These are phyloP conservation scores for Dalbergia cultrata DNA, from an alignment of 306 rosid genomes.

Conservation along the genomic window DNA sequence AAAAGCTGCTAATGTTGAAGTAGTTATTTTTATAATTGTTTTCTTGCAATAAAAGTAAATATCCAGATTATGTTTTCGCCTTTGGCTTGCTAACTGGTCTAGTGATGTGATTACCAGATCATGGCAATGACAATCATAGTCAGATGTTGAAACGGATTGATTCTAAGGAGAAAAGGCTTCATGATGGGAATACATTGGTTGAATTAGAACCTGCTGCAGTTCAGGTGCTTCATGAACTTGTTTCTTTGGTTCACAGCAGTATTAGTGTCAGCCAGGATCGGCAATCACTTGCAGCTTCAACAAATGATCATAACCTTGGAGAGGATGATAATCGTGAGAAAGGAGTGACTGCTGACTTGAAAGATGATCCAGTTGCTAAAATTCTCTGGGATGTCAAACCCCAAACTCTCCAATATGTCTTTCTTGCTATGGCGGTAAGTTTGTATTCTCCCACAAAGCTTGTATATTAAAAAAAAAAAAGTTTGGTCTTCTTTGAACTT, in stretches of 20 bases:
- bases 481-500: conserved; percentile 35
- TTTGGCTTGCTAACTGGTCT: conserved; percentile 39
- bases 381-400: conserved; percentile 69
- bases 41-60: conserved; percentile 31
- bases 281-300: conserved; percentile 56
- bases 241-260: conserved; percentile 79
- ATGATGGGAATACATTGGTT: conserved; percentile 52
- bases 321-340: conserved; percentile 55
- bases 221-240: conserved; percentile 86
- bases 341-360: conserved; percentile 46
- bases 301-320: conserved; percentile 54
- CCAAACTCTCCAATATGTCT: conserved; percentile 66
- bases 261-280: conserved; percentile 55
- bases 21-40: conserved; percentile 28
- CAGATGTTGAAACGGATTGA: conserved; percentile 53
- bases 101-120: conserved; percentile 64
- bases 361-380: conserved; percentile 80
- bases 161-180: conserved; percentile 57
- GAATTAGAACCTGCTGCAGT: conserved; percentile 68
- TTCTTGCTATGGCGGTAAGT: conserved; percentile 91
- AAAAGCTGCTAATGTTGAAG: conserved; percentile 32
- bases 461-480: conserved; percentile 23
- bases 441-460: conserved; percentile 42
- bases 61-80: conserved; percentile 25
- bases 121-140: conserved; percentile 45